phyloP scores from a whole-genome alignment of 768 basidiomycete genomes.

The Wakefieldia striispora region DNA sequence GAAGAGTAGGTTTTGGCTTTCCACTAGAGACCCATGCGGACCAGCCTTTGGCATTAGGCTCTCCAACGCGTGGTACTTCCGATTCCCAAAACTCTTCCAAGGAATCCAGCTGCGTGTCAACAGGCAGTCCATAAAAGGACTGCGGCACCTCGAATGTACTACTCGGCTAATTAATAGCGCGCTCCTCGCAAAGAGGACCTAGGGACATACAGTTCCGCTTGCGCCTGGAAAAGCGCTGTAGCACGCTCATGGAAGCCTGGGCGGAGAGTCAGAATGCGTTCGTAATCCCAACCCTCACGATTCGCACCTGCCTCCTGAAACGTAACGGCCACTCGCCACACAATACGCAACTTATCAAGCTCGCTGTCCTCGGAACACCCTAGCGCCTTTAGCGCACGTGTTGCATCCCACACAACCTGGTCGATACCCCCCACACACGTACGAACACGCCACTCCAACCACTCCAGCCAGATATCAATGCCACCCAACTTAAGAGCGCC shows the following conservation, averaged over 20 bases:
- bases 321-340: conserved; percentile 68
- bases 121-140: conserved; percentile 39
- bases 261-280: background rate
- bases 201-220: conserved; percentile 69
- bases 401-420: conserved; percentile 51
- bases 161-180: conserved; percentile 8
- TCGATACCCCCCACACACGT: conserved; percentile 47
- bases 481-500: conserved; percentile 52
- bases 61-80: conserved; percentile 74
- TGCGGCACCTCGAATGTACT: conserved; percentile 63
- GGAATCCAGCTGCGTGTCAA: conserved; percentile 49
- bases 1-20: conserved; percentile 31
- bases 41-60: conserved; percentile 68
- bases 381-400: conserved; percentile 45
- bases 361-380: conserved; percentile 44
- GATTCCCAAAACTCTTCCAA: conserved; percentile 87
- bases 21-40: conserved; percentile 52
- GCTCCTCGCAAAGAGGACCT: background rate
- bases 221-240: conserved; percentile 77
- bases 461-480: conserved; percentile 69
- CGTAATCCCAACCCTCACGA: background rate
- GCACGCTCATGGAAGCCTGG: conserved; percentile 73
- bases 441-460: conserved; percentile 74
- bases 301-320: conserved; percentile 64
- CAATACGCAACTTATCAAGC: conserved; percentile 52